These are phyloP conservation scores for Candida yuanshanica DNA, from an alignment of 805 yeast genomes.

Conservation along the genomic window DNA sequence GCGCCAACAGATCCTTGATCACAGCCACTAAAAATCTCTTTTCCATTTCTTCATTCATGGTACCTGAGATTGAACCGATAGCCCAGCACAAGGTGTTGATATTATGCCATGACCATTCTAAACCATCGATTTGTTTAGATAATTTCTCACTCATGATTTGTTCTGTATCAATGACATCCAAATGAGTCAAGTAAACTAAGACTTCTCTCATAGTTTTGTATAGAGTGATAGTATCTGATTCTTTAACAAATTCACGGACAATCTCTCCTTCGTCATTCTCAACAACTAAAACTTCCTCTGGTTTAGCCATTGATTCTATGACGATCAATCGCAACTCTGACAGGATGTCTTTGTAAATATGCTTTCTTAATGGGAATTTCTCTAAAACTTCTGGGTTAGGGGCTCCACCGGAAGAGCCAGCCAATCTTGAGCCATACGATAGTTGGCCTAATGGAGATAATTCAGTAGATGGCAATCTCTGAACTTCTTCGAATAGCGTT, in stretches of 20 bases:
- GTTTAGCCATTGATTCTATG: constrained; percentile 96
- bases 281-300: constrained; percentile 94
- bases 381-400: constrained; percentile 75
- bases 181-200: constrained; percentile 88
- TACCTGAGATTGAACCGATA: constrained; percentile 96
- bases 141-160: constrained; percentile 88
- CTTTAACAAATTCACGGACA: constrained; percentile 94
- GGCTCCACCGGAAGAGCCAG: constrained; percentile 63
- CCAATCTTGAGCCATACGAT: constrained; percentile 32
- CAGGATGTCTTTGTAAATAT: constrained; percentile 70
- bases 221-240: constrained; percentile 92
- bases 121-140: constrained; percentile 88
- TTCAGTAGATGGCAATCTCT: constrained; percentile 66
- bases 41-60: constrained; percentile 98
- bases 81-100: constrained; percentile 99
- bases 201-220: constrained; percentile 96
- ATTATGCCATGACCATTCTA: constrained; percentile 99
- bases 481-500: constrained; percentile 79
- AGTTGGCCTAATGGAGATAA: constrained; percentile 74
- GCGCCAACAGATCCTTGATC: constrained; percentile 82
- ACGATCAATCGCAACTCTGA: constrained; percentile 86
- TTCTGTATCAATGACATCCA: constrained; percentile 92
- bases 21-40: constrained; percentile 90
- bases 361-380: constrained; percentile 80
- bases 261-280: constrained; percentile 99